Percentiles rank a stretch among this genome's conserved stretches.
Conservation (phyloP, 2,329 filamentous ascomycete genomes). For the Chrysoporthe cubensis region DNA sequence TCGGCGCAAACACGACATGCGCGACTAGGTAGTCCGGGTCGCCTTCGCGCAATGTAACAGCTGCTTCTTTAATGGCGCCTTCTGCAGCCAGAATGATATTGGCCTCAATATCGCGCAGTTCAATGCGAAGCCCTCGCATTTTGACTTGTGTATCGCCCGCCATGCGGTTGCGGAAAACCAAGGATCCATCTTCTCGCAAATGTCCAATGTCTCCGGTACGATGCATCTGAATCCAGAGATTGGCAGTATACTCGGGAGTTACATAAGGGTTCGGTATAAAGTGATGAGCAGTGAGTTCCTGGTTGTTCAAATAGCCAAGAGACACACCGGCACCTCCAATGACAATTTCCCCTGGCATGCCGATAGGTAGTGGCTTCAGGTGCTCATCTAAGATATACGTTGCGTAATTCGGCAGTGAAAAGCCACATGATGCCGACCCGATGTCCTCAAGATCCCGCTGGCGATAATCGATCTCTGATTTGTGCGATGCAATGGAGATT, state of each 20-base stretch:
- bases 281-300: constrained; percentile 26
- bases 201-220: constrained; percentile 47
- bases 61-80: constrained; percentile 4
- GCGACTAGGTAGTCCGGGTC: constrained; percentile 13
- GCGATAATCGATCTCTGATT: constrained; percentile 27
- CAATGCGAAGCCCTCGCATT: constrained; percentile 38
- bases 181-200: constrained; percentile 38
- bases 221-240: constrained; percentile 38
- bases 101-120: constrained; percentile 40
- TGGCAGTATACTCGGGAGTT: constrained; percentile 16
- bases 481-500: constrained; percentile 8
- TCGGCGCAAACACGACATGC: constrained; percentile 12
- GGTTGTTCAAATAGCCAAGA: constrained; percentile 43
- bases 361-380: constrained; percentile 37
- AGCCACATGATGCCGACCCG: constrained; percentile 19
- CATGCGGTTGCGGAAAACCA: constrained; percentile 44
- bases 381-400: constrained; percentile 47
- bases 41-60: constrained; percentile 14
- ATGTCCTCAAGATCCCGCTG: neutral
- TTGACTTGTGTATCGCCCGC: constrained; percentile 51
- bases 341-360: constrained; percentile 45
- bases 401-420: constrained; percentile 35
- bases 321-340: constrained; percentile 46
- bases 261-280: constrained; percentile 4
- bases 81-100: constrained; percentile 5